phyloP scores from a whole-genome alignment of 2,329 filamentous ascomycete species.

The Dothiorella sarmentorum region DNA sequence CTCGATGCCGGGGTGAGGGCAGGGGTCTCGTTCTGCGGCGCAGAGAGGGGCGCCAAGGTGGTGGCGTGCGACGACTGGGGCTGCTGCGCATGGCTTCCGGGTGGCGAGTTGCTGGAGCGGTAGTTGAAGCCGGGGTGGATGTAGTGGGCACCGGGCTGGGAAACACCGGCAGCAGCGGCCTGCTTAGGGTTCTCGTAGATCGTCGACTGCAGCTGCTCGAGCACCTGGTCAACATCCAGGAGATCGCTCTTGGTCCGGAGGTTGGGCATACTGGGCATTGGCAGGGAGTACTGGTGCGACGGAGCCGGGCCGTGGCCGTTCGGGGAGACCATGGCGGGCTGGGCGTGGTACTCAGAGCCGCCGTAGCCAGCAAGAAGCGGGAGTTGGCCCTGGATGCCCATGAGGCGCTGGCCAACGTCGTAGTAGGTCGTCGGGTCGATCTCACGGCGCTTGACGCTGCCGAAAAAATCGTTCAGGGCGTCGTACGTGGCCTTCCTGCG shows the following conservation, averaged over 20 bases:
- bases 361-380: conserved; percentile 29
- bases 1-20: conserved; percentile 74
- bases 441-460: conserved; percentile 83
- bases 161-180: conserved; percentile 72
- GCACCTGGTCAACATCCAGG: conserved; percentile 87
- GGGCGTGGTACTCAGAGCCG: conserved; percentile 52
- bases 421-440: conserved; percentile 88
- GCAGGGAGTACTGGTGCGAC: conserved; percentile 78
- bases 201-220: conserved; percentile 93
- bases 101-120: conserved; percentile 58
- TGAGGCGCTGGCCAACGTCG: conserved; percentile 83
- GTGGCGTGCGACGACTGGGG: conserved; percentile 53
- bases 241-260: conserved; percentile 91
- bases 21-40: conserved; percentile 59
- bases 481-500: conserved; percentile 72
- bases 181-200: conserved; percentile 91
- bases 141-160: conserved; percentile 69
- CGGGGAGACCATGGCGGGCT: conserved; percentile 53
- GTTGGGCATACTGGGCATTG: conserved; percentile 80
- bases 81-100: conserved; percentile 33
- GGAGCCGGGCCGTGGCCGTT: conserved; percentile 53
- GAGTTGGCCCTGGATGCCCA: conserved; percentile 69
- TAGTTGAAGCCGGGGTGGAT: conserved; percentile 51
- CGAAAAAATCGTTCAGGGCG: conserved; percentile 89
- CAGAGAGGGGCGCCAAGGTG: conserved; percentile 40